Evolutionary conservation across 306 rosid genomes (phyloP).

Genomic region (Lupinus albus): DNA sequence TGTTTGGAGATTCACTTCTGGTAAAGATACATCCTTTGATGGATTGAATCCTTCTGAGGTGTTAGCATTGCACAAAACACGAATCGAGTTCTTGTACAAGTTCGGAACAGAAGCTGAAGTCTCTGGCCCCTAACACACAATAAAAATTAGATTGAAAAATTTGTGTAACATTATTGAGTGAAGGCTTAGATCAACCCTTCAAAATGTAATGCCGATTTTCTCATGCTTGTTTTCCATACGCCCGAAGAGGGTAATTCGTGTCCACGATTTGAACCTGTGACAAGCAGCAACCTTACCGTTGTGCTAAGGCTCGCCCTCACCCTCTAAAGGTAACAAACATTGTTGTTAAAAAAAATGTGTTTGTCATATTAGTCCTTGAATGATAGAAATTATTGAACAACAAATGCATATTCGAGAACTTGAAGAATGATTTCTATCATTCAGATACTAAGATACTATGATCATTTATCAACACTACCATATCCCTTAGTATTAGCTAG

Average conservation of each 20-base stretch:
- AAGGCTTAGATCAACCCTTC: too few relatives aligned
- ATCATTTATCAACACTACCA: background rate
- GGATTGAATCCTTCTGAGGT: constrained; percentile 91
- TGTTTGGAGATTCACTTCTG: constrained; percentile 74
- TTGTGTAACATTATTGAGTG: background rate
- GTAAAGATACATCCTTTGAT: constrained; percentile 75
- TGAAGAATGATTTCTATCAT: background rate
- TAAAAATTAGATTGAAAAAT: background rate
- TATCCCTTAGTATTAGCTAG: background rate
- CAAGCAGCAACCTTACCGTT: too few relatives aligned
- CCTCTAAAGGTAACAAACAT: too few relatives aligned
- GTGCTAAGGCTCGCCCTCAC: too few relatives aligned
- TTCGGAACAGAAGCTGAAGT: constrained; percentile 55
- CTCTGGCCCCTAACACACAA: constrained; percentile 71
- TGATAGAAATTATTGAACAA: background rate
- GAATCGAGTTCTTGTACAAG: constrained; percentile 64
- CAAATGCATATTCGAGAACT: too few relatives aligned
- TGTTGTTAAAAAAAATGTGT: too few relatives aligned
- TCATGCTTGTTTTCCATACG: too few relatives aligned
- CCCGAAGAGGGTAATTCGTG: too few relatives aligned
- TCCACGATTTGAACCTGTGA: too few relatives aligned
- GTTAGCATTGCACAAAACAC: constrained; percentile 87
- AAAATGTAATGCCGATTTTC: too few relatives aligned
- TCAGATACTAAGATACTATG: background rate
- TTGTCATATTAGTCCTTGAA: too few relatives aligned